Percentiles rank a stretch among this genome's conserved stretches.
Conservation (phyloP, 441 rosid species). For the Gossypium aridum region DNA sequence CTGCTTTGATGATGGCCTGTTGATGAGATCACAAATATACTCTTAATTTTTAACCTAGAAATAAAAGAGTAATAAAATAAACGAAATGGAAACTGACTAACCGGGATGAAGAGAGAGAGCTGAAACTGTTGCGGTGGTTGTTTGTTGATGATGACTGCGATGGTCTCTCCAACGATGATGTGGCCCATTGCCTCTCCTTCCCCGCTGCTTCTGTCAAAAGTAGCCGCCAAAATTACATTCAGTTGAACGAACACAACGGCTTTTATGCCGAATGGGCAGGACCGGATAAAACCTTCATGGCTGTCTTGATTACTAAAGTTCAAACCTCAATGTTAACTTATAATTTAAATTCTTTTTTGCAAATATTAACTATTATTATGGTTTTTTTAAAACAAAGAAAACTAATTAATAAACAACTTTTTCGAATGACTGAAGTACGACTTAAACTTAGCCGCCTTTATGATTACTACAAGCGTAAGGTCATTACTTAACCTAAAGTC, state of each 20-base stretch:
- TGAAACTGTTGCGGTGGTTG: slow-evolving; percentile 33
- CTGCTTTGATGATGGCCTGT: slow-evolving; percentile 51
- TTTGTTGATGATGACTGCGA: slow-evolving; percentile 52
- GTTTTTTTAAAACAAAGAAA: neutral
- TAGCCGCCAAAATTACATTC: neutral
- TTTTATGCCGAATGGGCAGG: neutral
- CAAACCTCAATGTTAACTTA: neutral
- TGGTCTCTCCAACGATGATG: slow-evolving; percentile 30
- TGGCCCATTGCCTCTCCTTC: slow-evolving; percentile 41
- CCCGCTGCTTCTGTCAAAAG: slow-evolving; percentile 34
- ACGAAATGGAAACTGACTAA: slow-evolving; percentile 27
- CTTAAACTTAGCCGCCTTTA: no score
- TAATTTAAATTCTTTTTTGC: neutral
- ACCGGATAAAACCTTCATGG: neutral
- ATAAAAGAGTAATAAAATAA: neutral
- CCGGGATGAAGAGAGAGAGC: slow-evolving; percentile 53
- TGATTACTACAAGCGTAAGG: no score
- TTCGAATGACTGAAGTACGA: no score
- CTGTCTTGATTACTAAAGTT: no score
- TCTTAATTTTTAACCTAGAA: neutral
- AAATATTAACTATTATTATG: neutral
- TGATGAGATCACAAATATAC: slow-evolving; percentile 6
- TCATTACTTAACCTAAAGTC: no score
- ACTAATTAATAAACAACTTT: neutral
- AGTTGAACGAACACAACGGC: neutral